Evolutionary conservation across 108 stramenopile genomes (phyloP).

Genomic region (Asterionellopsis glacialis): DNA sequence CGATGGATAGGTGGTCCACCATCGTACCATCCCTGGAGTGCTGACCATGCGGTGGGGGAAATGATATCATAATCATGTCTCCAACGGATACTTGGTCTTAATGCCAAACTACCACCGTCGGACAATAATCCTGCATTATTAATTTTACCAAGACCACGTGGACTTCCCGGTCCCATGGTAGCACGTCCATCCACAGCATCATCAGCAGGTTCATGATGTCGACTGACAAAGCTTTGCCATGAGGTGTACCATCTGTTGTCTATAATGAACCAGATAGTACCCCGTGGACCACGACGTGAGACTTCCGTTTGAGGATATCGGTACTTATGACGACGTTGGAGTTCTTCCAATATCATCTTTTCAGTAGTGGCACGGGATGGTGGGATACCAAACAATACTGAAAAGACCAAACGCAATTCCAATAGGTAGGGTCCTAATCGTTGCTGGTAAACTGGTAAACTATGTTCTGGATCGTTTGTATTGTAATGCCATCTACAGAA

Average conservation of each 20-base stretch:
- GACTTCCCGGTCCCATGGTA: slow-evolving; percentile 1
- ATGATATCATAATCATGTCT: slow-evolving; percentile 80
- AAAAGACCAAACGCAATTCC: slow-evolving; percentile 70
- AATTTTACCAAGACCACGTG: slow-evolving; percentile 52
- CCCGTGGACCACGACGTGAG: slow-evolving; percentile 70
- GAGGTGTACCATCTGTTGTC: slow-evolving; percentile 60
- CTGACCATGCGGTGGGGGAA: slow-evolving; percentile 79
- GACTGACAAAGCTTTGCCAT: slow-evolving; percentile 46
- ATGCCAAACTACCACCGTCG: slow-evolving; percentile 69
- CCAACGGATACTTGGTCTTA: slow-evolving; percentile 63
- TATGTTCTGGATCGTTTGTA: not conserved
- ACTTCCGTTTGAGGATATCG: slow-evolving; percentile 63
- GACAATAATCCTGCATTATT: slow-evolving; percentile 63
- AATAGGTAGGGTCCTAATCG: slow-evolving; percentile 59
- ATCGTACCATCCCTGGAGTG: slow-evolving; percentile 88
- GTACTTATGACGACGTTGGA: slow-evolving; percentile 64
- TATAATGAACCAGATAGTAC: slow-evolving; percentile 82
- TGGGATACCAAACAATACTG: slow-evolving; percentile 76
- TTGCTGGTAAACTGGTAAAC: not conserved
- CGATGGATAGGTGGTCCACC: slow-evolving; percentile 88
- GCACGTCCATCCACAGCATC: slow-evolving; percentile 39
- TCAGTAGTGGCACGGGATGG: slow-evolving; percentile 67
- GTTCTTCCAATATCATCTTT: slow-evolving; percentile 46
- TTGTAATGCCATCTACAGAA: slow-evolving; percentile 62
- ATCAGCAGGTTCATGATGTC: slow-evolving; percentile 28